phyloP scores from a whole-genome alignment of 305 asterid species.

The Fraxinus latifolia region DNA sequence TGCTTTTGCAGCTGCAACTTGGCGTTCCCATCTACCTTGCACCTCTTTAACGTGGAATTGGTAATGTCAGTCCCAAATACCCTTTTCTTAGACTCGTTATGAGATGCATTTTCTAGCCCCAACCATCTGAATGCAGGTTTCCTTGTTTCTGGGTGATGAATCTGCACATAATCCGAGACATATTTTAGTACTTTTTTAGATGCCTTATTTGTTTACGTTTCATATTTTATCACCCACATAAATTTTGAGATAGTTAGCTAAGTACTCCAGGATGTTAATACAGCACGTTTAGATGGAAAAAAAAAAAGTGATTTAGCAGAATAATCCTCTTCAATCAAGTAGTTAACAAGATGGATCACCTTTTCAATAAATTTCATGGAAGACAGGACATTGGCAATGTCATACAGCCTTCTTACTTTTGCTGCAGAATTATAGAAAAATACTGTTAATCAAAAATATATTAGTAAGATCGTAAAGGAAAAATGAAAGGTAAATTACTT shows the following conservation, averaged over 20 bases:
- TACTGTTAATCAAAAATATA: slow-evolving; percentile 11
- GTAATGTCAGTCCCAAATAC: slow-evolving; percentile 82
- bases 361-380: slow-evolving; percentile 92
- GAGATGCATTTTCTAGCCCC: slow-evolving; percentile 51
- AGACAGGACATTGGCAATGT: slow-evolving; percentile 89
- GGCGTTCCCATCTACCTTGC: slow-evolving; percentile 38
- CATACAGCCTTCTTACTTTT: slow-evolving; percentile 86
- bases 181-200: background rate
- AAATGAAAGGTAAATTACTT: slow-evolving; percentile 44
- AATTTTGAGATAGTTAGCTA: background rate
- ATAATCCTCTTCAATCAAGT: background rate
- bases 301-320: background rate
- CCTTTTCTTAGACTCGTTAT: slow-evolving; percentile 62
- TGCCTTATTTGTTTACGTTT: background rate
- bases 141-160: slow-evolving; percentile 88
- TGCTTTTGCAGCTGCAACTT: slow-evolving; percentile 39
- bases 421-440: slow-evolving; percentile 48
- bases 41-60: slow-evolving; percentile 60
- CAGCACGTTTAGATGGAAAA: background rate
- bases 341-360: slow-evolving; percentile 36
- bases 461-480: background rate
- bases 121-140: slow-evolving; percentile 96
- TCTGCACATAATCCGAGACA: slow-evolving; percentile 42
- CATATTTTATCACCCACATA: background rate
- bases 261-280: background rate